Evolutionary conservation across 2,329 filamentous ascomycete species (phyloP), one percentile per base, ranked within the genome.

Genomic region (Stachybotrys echinatus): DNA sequence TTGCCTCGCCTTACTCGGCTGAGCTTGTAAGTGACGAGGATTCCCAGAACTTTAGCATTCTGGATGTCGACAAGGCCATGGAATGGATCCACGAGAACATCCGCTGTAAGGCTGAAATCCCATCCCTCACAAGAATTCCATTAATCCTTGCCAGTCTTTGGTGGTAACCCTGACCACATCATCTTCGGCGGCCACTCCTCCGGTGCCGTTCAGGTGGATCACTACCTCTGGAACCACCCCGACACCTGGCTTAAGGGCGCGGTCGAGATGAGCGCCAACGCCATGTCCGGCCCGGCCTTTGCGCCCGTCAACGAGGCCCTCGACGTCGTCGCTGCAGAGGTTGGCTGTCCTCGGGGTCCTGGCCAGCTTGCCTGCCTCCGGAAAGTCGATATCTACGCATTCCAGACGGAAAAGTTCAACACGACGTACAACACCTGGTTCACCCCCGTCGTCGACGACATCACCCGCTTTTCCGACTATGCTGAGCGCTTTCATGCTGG

Each of bases 101-200:
- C 23, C 20, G 23, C 17, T 54, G 56, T 57, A 47, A 19, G 56
- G 19, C 20, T 18, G 2, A n/a, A n/a, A n/a, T 12, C n/a, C 18
- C 12, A 17, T n/a, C n/a, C n/a, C n/a, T n/a, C n/a, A n/a, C n/a
- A n/a, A n/a, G n/a, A n/a, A n/a, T n/a, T n/a, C n/a, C n/a, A n/a
- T n/a, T n/a, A n/a, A 6, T 23, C 38, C 22, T 8, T 6, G 17
- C 1, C 55, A 51, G 72, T 68, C 31, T 74, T 74, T 49, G 72
- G 72, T 2, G 72, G 72, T 21, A 66, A 74, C 52, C 70, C 72
- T 4, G 62, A 73, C 34, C 72, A 71, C 47, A 67, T 75, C 3
- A 70, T 74, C n/a, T 64, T 74, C 5, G 72, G 73, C 44, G 72
- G 72, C 1, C 65, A 71, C 55, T 67, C 66, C 0, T 71, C 67